phyloP scores from a whole-genome alignment of 768 basidiomycete species.

The Suillus weaverae region DNA sequence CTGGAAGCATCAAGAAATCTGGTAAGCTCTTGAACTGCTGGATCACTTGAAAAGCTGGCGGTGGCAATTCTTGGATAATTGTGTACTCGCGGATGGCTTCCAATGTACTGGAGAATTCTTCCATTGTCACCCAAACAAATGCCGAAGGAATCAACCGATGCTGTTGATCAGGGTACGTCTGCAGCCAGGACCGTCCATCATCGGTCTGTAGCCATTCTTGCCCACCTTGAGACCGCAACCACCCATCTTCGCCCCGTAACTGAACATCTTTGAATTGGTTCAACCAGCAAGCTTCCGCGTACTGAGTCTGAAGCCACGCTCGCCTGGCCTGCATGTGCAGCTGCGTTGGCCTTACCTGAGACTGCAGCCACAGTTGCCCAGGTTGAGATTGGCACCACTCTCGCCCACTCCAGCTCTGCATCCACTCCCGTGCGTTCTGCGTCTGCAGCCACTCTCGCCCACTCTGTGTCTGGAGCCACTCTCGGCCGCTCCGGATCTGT shows the following conservation, averaged over 20 bases:
- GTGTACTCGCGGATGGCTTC: background rate
- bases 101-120: background rate
- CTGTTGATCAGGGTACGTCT: background rate
- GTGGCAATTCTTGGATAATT: background rate
- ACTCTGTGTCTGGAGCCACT: background rate
- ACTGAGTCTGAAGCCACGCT: background rate
- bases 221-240: background rate
- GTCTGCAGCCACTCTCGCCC: background rate
- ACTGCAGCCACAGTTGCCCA: background rate
- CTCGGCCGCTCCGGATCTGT: background rate
- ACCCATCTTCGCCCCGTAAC: background rate
- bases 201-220: background rate
- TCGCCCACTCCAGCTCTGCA: background rate
- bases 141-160: background rate
- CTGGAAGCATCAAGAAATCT: background rate
- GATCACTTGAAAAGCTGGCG: background rate
- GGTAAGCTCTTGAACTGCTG: background rate
- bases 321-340: background rate
- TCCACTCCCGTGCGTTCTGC: background rate
- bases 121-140: background rate
- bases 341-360: background rate
- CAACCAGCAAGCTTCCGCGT: background rate
- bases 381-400: background rate
- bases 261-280: background rate
- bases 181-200: background rate